Conservation (phyloP, 345 rosid species). For the Citrus trifoliata region DNA sequence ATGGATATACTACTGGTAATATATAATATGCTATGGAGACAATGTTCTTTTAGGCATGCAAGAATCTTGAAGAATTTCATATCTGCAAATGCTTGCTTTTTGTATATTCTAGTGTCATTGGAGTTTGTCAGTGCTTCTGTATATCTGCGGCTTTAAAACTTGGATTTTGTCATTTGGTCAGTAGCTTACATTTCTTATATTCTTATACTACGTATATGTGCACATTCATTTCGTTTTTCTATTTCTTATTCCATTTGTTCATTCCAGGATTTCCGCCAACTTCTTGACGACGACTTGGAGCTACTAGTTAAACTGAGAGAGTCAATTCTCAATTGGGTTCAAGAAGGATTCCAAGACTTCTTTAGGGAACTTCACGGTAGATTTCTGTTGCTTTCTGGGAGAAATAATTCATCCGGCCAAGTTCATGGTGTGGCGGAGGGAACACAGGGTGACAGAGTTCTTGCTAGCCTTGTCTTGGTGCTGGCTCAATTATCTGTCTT, state of each 20-base stretch:
- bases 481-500: slow-evolving; percentile 82
- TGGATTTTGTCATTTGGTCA: not conserved
- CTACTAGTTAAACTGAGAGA: slow-evolving; percentile 65
- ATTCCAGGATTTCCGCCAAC: slow-evolving; percentile 73
- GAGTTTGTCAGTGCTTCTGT: not conserved
- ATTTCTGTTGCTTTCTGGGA: slow-evolving; percentile 75
- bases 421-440: slow-evolving; percentile 49
- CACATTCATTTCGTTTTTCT: slow-evolving; percentile 5
- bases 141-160: not conserved
- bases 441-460: slow-evolving; percentile 48
- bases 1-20: slow-evolving; percentile 74
- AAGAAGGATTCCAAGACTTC: slow-evolving; percentile 92
- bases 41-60: not conserved
- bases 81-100: not conserved
- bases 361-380: slow-evolving; percentile 63
- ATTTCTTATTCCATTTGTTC: slow-evolving; percentile 13
- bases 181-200: not conserved
- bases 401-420: slow-evolving; percentile 45
- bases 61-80: slow-evolving; percentile 1
- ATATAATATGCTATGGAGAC: not conserved
- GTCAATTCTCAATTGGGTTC: slow-evolving; percentile 65
- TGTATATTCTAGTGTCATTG: not conserved
- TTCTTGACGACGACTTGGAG: slow-evolving; percentile 66
- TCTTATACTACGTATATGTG: not conserved
- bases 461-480: slow-evolving; percentile 76